Conservation (phyloP, 139 green algal genomes). For the Chlamydomonas incerta region DNA sequence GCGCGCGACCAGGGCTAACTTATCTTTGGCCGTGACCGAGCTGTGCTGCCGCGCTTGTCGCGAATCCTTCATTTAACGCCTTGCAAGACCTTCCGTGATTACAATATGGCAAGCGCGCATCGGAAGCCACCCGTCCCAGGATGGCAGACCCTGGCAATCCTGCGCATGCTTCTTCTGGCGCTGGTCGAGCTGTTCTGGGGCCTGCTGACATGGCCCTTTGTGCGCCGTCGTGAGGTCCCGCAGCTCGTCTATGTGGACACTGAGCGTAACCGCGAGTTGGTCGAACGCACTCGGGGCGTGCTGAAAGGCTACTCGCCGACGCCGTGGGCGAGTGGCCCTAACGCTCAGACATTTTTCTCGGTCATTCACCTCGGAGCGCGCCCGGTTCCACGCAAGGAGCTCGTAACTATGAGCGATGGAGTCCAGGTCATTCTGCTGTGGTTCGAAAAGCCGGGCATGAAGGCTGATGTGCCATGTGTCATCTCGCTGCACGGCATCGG, state of each 20-base stretch:
- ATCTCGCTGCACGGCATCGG: conserved; percentile 39
- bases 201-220: neutral
- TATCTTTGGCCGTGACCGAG: too few species aligned
- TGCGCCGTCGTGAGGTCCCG: neutral
- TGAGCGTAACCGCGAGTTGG: neutral
- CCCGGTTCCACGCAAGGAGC: neutral
- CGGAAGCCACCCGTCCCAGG: too few species aligned
- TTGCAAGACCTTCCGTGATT: too few species aligned
- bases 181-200: conserved; percentile 1
- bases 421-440: conserved; percentile 14
- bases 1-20: too few species aligned
- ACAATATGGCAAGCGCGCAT: too few species aligned
- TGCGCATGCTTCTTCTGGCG: neutral
- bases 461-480: neutral
- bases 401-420: conserved; percentile 9
- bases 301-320: neutral
- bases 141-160: neutral
- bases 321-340: neutral
- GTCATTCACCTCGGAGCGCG: neutral
- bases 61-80: too few species aligned
- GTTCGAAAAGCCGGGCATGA: neutral
- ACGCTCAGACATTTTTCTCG: conserved; percentile 17
- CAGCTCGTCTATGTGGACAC: neutral
- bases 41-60: too few species aligned
- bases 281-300: neutral